Evolutionary conservation across 2,329 filamentous ascomycete genomes (phyloP).

Genomic region (Aspergillus ibericus): DNA sequence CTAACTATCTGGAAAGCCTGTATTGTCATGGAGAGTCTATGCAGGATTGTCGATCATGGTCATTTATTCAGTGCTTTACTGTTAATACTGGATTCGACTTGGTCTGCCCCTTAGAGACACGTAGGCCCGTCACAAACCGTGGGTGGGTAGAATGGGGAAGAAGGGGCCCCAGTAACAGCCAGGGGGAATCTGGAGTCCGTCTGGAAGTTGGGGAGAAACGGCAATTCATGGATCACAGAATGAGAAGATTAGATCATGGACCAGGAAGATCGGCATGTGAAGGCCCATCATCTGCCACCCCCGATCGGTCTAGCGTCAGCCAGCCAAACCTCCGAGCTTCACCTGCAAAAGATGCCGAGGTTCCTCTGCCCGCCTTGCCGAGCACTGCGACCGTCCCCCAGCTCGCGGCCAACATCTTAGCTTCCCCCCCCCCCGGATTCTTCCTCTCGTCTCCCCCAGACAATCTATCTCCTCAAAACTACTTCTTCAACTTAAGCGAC

Average conservation of each 20-base stretch:
- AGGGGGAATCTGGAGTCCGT: neutral
- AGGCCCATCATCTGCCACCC: slow-evolving; percentile 28
- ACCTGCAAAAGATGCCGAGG: slow-evolving; percentile 34
- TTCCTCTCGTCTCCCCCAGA: slow-evolving; percentile 23
- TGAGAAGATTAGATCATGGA: neutral
- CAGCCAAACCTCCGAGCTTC: slow-evolving; percentile 21
- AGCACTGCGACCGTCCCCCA: slow-evolving; percentile 25
- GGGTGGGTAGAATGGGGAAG: neutral
- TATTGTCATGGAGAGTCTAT: neutral
- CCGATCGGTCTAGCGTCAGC: slow-evolving; percentile 18
- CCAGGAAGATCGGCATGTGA: slow-evolving; percentile 37
- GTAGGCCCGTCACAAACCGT: neutral
- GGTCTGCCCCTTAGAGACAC: neutral
- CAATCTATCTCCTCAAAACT: slow-evolving; percentile 17
- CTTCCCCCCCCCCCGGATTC: slow-evolving; percentile 16
- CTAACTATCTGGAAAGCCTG: neutral
- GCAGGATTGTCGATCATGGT: neutral
- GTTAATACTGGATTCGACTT: no score
- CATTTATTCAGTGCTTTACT: neutral
- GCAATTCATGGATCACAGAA: neutral
- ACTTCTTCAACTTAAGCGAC: slow-evolving; percentile 2
- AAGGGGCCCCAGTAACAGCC: neutral
- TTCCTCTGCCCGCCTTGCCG: slow-evolving; percentile 29
- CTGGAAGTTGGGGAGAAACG: neutral
- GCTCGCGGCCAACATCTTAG: neutral